Evolutionary conservation across 176 grass and related monocot genomes (phyloP).

Genomic region (Tillandsia leiboldiana): DNA sequence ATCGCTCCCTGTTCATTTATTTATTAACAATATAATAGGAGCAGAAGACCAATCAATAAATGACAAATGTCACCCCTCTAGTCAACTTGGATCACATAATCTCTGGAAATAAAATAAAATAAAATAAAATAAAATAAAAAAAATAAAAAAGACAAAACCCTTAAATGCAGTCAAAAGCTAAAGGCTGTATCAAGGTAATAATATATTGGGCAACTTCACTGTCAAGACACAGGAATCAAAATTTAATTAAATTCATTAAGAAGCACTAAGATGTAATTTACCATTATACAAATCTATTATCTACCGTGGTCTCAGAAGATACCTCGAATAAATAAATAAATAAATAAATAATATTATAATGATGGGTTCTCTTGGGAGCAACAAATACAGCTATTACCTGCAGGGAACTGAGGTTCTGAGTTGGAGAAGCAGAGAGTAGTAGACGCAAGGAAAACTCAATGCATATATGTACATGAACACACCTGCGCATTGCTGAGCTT

Average conservation of each 20-base stretch:
- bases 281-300: constrained; percentile 7
- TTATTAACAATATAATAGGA: no score
- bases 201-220: background rate
- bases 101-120: no score
- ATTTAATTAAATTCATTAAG: background rate
- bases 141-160: no score
- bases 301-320: background rate
- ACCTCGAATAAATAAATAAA: background rate
- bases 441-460: background rate
- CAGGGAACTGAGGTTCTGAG: background rate
- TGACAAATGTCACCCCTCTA: no score
- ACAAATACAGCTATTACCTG: constrained; percentile 1
- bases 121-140: no score
- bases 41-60: no score
- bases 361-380: background rate
- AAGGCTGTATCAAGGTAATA: background rate
- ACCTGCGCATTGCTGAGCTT: constrained; percentile 26
- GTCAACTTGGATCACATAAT: no score
- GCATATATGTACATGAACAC: constrained; percentile 10
- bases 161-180: no score
- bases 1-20: no score
- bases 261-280: background rate
- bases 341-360: no score
- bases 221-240: background rate
- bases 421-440: constrained; percentile 12